Evolutionary conservation across 106 monocot genomes (phyloP).

Genomic region (Allium cepa): DNA sequence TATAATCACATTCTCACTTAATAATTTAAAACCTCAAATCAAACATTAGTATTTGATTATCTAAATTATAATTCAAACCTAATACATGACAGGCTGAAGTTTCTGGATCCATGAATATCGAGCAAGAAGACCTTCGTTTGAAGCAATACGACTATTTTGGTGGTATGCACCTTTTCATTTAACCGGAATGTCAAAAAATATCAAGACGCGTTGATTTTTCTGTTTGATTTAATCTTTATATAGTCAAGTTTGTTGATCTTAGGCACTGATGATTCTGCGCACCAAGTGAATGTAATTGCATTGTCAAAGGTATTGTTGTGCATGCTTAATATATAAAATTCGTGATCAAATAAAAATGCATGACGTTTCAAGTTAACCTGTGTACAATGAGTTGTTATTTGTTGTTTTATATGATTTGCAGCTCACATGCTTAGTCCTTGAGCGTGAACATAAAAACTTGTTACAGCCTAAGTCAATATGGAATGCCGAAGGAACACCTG

Average conservation of each 20-base stretch:
- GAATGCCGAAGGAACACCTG: constrained; percentile 76
- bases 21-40: no score
- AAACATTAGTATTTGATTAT: no score
- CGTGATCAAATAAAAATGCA: no score
- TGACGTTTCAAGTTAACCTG: no score
- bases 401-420: constrained; percentile 17
- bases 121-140: constrained; percentile 42
- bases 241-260: neutral
- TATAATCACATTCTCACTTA: no score
- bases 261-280: constrained; percentile 23
- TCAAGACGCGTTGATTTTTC: neutral
- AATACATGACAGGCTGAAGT: constrained; percentile 36
- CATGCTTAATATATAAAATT: neutral
- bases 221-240: neutral
- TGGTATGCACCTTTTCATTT: constrained; percentile 5
- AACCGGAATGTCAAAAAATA: no score
- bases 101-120: constrained; percentile 22
- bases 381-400: no score
- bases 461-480: constrained; percentile 88
- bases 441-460: constrained; percentile 39
- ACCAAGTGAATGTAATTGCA: constrained; percentile 79
- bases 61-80: no score
- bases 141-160: constrained; percentile 52
- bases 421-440: constrained; percentile 80
- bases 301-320: constrained; percentile 47